A percentile compares a stretch with the other conserved stretches of the same genome.
phyloP scores from a whole-genome alignment of 2,329 filamentous ascomycete species.

The Calonectria pauciramosa region DNA sequence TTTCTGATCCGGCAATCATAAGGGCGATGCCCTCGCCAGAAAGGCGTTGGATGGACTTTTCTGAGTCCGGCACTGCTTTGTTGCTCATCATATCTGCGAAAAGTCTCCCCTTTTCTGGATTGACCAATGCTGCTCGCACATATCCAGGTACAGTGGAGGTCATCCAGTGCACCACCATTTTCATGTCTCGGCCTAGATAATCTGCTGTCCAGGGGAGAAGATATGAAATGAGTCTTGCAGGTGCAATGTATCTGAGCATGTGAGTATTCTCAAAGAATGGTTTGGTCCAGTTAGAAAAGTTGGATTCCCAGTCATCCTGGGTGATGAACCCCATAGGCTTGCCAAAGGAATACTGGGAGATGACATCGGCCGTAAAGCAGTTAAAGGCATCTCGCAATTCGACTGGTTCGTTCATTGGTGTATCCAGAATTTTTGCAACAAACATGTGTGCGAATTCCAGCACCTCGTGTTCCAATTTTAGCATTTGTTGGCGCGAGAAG shows the following conservation, averaged over 20 bases:
- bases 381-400: conserved; percentile 53
- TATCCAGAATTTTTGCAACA: conserved; percentile 48
- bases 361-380: conserved; percentile 56
- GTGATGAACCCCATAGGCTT: conserved; percentile 48
- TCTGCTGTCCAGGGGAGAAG: conserved; percentile 30
- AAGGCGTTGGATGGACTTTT: conserved; percentile 52
- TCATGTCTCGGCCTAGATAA: conserved; percentile 31
- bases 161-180: conserved; percentile 31
- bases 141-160: conserved; percentile 34
- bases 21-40: conserved; percentile 55
- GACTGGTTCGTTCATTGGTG: conserved; percentile 42
- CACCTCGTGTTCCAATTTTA: conserved; percentile 46
- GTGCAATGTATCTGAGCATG: conserved; percentile 49
- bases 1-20: conserved; percentile 56
- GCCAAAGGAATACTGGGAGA: conserved; percentile 55
- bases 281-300: conserved; percentile 52
- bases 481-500: conserved; percentile 51
- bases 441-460: conserved; percentile 41
- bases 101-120: conserved; percentile 28
- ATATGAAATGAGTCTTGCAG: conserved; percentile 41
- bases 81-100: conserved; percentile 38
- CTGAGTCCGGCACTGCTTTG: conserved; percentile 48
- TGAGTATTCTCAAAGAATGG: conserved; percentile 50
- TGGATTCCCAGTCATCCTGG: conserved; percentile 52
- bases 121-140: conserved; percentile 18